phyloP scores from a whole-genome alignment of 495 filamentous ascomycete species.

The Penicillium dipodomyicola region DNA sequence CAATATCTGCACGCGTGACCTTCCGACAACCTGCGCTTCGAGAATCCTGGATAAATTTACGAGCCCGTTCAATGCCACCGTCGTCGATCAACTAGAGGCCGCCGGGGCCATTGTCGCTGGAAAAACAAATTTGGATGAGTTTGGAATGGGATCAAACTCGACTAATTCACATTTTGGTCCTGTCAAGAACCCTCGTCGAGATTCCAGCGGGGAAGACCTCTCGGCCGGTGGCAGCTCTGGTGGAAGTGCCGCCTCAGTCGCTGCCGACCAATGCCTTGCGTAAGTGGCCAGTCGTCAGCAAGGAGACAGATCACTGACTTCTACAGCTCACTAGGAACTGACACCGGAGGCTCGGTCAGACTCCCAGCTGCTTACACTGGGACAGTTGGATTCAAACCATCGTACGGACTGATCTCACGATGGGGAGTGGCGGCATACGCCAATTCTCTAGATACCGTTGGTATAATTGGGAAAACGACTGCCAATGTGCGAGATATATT shows the following conservation, averaged over 20 bases:
- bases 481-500: constrained; percentile 54
- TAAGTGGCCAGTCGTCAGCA: constrained; percentile 28
- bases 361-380: constrained; percentile 91
- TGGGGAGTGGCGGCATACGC: constrained; percentile 94
- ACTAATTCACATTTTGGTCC: constrained; percentile 68
- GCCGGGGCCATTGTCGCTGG: constrained; percentile 66
- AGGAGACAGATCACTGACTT: not conserved
- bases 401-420: constrained; percentile 77
- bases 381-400: constrained; percentile 88
- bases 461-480: constrained; percentile 62
- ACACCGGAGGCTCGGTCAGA: constrained; percentile 91
- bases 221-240: constrained; percentile 93
- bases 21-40: constrained; percentile 80
- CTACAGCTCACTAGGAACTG: constrained; percentile 77
- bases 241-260: constrained; percentile 86
- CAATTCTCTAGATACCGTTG: constrained; percentile 93
- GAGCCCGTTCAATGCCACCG: constrained; percentile 82
- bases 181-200: constrained; percentile 49
- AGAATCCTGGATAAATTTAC: constrained; percentile 64
- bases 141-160: constrained; percentile 96
- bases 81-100: constrained; percentile 62
- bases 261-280: constrained; percentile 64
- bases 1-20: constrained; percentile 73
- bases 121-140: constrained; percentile 95
- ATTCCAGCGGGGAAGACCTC: constrained; percentile 31